Percentiles rank a stretch among this genome's conserved stretches.
Evolutionary conservation across 371 early-diverging fungal species (phyloP).

Genomic region (Basidiobolus meristosporus): DNA sequence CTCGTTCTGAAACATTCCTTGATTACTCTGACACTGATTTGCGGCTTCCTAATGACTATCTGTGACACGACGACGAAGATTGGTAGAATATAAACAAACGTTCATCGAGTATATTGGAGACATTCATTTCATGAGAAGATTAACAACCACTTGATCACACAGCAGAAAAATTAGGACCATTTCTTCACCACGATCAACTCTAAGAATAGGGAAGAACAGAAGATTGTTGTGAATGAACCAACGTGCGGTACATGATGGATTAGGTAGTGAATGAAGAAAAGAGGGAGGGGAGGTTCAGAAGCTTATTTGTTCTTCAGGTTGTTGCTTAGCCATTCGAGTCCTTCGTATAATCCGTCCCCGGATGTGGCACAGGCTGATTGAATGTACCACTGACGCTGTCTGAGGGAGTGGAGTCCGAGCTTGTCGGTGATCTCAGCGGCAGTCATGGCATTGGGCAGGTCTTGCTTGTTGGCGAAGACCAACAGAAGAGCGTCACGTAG

Average conservation of each 20-base stretch:
- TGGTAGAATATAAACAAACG: no score
- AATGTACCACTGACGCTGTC: conserved; percentile 80
- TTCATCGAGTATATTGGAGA: no score
- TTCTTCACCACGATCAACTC: neutral
- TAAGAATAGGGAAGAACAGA: neutral
- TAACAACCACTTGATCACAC: no score
- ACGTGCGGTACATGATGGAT: neutral
- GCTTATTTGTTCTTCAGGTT: conserved; percentile 19
- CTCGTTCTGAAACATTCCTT: no score
- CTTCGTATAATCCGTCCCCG: conserved; percentile 91
- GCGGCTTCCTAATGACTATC: no score
- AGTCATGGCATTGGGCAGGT: conserved; percentile 75
- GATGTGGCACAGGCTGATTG: conserved; percentile 85
- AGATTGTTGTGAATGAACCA: no score
- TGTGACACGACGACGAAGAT: no score
- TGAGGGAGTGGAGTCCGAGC: conserved; percentile 60
- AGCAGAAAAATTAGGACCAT: no score
- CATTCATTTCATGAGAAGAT: no score
- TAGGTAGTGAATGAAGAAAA: neutral
- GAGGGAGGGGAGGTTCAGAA: neutral
- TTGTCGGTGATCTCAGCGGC: conserved; percentile 72
- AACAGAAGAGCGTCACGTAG: conserved; percentile 61
- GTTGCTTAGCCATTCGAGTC: conserved; percentile 58
- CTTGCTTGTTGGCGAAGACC: conserved; percentile 85
- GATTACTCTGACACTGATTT: no score